Base-by-base conservation (phyloP, 139 green algal genomes). In the Raphidocelis subcapitata region DNA sequence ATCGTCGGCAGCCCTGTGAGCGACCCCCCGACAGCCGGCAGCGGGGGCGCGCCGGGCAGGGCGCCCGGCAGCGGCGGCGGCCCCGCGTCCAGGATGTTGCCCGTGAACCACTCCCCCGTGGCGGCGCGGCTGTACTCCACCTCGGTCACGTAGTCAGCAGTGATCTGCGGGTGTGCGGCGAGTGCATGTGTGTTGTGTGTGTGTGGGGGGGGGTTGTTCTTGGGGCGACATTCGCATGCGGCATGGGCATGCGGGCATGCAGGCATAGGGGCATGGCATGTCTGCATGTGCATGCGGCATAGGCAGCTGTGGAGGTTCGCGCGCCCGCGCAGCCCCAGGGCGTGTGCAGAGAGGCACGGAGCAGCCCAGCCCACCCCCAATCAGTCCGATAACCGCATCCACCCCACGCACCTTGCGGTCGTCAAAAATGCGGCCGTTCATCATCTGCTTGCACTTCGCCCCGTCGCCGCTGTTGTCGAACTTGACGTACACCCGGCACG, bases 391-490 rank as follows among this genome's bases (percentile, higher is more conserved):
- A 16, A 56, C 16, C 49, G 16, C 49, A 56, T n/a, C 49, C 16
- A 18, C 16, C 49, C 16, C 16, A 56, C n/a, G 10, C 37, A 74
- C 87, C 32, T 49, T 80, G 70, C 87, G 88, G 64, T 85, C 89
- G 63, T 96, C 90, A 66, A 96, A 92, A 26, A 81, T 77, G 35
- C 91, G 85, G 1, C 81, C 84, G 65, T 96, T 79, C 82, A 88
- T 90, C 56, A 86, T 80, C 5, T 75, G 70, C 47, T 83, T 84
- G 77, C 75, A 86, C 56, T 89, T 87, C 1, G 29, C 29, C 12
- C 80, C 85, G 59, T 94, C 82, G 0, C 79, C 77, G 18, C 54
- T 52, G 0, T 44, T 82, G 1, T 12, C 56, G 64, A 86, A 93
- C 76, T 85, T 85, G 65, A 95, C 69, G 74, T 94, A 96, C 47